Percentiles rank a stretch among this genome's conserved stretches.
These are phyloP conservation scores for Chimonanthus praecox DNA, from an alignment of 164 flowering plant genomes.

Conservation along the genomic window DNA sequence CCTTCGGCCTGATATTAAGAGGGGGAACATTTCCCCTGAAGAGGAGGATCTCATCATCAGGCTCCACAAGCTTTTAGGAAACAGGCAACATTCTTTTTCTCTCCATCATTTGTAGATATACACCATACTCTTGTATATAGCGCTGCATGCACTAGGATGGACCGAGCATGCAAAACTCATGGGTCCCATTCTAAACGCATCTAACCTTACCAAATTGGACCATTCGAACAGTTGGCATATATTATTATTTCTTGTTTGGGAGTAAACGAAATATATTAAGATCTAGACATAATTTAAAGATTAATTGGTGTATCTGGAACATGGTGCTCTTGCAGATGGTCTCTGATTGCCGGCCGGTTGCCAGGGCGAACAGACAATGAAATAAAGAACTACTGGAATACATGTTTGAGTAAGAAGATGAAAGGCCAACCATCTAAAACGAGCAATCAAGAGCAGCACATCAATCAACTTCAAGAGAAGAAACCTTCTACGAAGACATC, in stretches of 20 bases:
- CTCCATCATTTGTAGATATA: too few species aligned
- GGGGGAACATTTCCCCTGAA: conserved; percentile 28
- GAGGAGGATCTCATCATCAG: conserved; percentile 12
- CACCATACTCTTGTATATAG: too few species aligned
- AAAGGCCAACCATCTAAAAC: neutral
- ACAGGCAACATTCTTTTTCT: conserved; percentile 13
- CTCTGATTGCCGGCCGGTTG: conserved; percentile 5
- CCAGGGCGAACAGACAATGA: conserved; percentile 15
- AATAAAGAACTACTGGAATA: conserved; percentile 12
- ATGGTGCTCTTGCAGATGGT: neutral
- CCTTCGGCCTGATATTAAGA: conserved; percentile 29
- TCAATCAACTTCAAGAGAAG: neutral
- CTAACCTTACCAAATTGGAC: too few species aligned
- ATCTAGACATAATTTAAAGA: neutral
- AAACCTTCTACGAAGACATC: neutral
- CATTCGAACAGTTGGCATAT: too few species aligned
- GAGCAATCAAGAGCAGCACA: neutral
- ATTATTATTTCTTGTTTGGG: neutral
- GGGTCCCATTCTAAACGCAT: too few species aligned
- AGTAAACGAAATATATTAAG: neutral
- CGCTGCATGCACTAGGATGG: too few species aligned
- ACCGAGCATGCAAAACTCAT: too few species aligned
- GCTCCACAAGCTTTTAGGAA: conserved; percentile 27
- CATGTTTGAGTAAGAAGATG: neutral
- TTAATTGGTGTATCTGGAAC: neutral